Percentiles rank a stretch among this genome's conserved stretches.
Evolutionary conservation across 2,329 filamentous ascomycete species (phyloP).

Genomic region (Aspergillus sp.): DNA sequence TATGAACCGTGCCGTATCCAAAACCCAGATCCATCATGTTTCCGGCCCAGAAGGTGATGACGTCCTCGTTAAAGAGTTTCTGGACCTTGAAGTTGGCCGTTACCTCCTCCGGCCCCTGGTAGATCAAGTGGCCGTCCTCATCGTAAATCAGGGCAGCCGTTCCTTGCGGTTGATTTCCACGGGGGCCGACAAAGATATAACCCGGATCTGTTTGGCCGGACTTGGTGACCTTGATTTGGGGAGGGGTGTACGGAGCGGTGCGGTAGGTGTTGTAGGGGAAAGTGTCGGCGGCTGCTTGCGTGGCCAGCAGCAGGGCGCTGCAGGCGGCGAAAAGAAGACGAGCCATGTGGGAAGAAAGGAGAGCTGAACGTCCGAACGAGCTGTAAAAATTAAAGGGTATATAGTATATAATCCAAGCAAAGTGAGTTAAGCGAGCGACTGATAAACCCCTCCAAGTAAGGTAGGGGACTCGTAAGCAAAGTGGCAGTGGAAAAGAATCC

Average conservation of each 20-base stretch:
- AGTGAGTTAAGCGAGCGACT: neutral
- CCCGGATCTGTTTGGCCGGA: conserved; percentile 34
- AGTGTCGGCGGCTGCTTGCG: conserved; percentile 19
- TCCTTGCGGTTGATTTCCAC: conserved; percentile 28
- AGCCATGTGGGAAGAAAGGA: conserved; percentile 8
- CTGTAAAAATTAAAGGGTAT: neutral
- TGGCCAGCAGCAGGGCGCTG: conserved; percentile 20
- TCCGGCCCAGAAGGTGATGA: conserved; percentile 42
- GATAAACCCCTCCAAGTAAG: neutral
- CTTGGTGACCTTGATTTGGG: conserved; percentile 33
- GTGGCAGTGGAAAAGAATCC: neutral
- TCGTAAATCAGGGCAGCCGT: conserved; percentile 40
- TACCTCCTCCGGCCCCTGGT: conserved; percentile 35
- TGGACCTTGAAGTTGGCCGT: conserved; percentile 39
- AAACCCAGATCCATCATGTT: conserved; percentile 30
- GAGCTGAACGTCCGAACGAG: neutral
- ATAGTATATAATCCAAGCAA: neutral
- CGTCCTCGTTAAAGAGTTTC: conserved; percentile 33
- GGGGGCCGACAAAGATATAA: conserved; percentile 38
- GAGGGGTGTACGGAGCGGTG: conserved; percentile 26
- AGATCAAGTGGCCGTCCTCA: conserved; percentile 38
- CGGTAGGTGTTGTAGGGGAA: conserved; percentile 21
- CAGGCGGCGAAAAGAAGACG: conserved; percentile 15
- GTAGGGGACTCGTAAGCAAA: neutral
- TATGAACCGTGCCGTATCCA: conserved; percentile 33